Conservation (phyloP, 1,284 basidiomycete genomes). For the Albatrellus sp. region DNA sequence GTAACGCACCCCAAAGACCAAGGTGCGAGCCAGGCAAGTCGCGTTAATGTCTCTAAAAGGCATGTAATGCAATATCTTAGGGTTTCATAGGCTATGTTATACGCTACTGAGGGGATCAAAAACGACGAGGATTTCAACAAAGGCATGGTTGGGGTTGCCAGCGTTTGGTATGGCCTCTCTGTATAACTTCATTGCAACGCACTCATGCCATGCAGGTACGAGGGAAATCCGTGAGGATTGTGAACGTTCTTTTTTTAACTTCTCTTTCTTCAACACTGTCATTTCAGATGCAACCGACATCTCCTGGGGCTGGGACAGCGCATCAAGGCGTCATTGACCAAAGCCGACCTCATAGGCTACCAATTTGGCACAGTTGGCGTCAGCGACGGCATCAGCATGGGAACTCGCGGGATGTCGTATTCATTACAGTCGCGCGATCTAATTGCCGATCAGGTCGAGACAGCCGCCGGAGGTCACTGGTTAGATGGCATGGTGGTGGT, state of each 20-base stretch:
- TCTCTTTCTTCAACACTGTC: not conserved
- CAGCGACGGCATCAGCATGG: conserved; percentile 97
- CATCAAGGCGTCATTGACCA: conserved; percentile 70
- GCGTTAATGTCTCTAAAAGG: not conserved
- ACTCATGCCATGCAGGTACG: conserved; percentile 18
- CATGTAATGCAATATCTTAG: not conserved
- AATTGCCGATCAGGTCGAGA: conserved; percentile 94
- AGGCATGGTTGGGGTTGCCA: conserved; percentile 91
- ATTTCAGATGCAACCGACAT: conserved; percentile 78
- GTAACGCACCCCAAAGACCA: conserved; percentile 88
- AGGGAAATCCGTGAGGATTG: conserved; percentile 26
- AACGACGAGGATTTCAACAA: conserved; percentile 77
- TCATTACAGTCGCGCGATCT: conserved; percentile 93
- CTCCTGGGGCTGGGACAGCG: conserved; percentile 80
- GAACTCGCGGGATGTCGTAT: conserved; percentile 85
- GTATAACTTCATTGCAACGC: not conserved
- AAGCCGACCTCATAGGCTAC: conserved; percentile 79
- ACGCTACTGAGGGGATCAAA: conserved; percentile 84
- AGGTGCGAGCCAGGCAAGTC: conserved; percentile 75
- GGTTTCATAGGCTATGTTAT: conserved; percentile 80
- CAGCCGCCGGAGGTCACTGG: conserved; percentile 94
- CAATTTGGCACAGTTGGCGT: conserved; percentile 97
- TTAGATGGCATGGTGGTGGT: conserved; percentile 96
- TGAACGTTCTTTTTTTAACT: not conserved
- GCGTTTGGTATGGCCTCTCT: conserved; percentile 64